These are phyloP conservation scores for Candida palmyrensis DNA, from an alignment of 805 yeast species.

Conservation along the genomic window DNA sequence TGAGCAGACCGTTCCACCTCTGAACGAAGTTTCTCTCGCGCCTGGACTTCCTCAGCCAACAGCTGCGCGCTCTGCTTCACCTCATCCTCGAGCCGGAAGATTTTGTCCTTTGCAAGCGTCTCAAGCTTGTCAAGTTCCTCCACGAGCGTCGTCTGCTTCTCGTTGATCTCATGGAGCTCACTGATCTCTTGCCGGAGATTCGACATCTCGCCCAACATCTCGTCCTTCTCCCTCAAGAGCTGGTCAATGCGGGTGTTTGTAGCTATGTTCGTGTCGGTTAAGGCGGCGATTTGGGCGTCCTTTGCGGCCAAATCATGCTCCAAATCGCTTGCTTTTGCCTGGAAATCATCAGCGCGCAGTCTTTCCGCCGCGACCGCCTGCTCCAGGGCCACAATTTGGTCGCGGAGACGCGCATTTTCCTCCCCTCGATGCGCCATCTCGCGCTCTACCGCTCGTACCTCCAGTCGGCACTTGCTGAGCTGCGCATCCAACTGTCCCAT, in stretches of 20 bases:
- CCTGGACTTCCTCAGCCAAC: neutral
- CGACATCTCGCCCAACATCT: conserved; percentile 6
- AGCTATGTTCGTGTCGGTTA: conserved; percentile 10
- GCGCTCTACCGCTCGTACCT: conserved; percentile 4
- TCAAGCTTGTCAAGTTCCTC: conserved; percentile 19
- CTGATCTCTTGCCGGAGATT: conserved; percentile 6
- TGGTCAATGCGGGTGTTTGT: conserved; percentile 11
- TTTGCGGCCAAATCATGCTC: conserved; percentile 5
- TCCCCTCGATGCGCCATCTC: conserved; percentile 1
- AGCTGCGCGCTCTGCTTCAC: conserved; percentile 3
- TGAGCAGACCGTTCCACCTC: conserved; percentile 5
- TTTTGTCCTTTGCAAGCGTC: conserved; percentile 17
- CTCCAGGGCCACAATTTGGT: neutral
- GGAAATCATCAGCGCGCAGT: too few species aligned
- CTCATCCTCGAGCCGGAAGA: conserved; percentile 12
- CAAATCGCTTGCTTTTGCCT: conserved; percentile 5
- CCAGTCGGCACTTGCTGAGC: conserved; percentile 4
- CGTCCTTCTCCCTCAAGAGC: conserved; percentile 15
- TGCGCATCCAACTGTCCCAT: conserved; percentile 7
- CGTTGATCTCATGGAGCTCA: conserved; percentile 14
- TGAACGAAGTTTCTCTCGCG: conserved; percentile 8
- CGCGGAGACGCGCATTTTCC: conserved; percentile 1
- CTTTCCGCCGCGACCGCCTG: conserved; percentile 2
- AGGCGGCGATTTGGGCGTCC: conserved; percentile 6
- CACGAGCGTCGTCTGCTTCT: conserved; percentile 16